Evolutionary conservation across 2,329 filamentous ascomycete genomes (phyloP), one percentile per base, ranked within the genome.

Genomic region (Nemania serpens): DNA sequence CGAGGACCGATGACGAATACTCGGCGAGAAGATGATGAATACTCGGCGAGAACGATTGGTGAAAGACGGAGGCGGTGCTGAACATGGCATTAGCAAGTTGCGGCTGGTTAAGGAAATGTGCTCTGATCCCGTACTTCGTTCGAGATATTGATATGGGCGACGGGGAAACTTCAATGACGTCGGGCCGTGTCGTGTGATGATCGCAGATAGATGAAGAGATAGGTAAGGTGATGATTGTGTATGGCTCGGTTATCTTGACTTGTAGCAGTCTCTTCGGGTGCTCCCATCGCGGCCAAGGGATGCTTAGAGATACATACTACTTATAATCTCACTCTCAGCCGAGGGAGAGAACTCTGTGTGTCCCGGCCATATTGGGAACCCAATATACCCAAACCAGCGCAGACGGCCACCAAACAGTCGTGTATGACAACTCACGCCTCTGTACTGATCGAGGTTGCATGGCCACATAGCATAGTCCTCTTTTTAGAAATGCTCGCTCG

Each of bases 401-500:
- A 65, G 66, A 64, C 66, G 68, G 68, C 64, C 61, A 63, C 42
- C 55, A 64, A 62, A 64, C 65, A 70, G 67, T 70, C 67, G 70
- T 68, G 65, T 59, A 69, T 68, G 67, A 71, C 69, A 69, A 70
- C 69, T 67, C 70, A 71, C 64, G 66, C 68, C 7, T 68, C 62
- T 68, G 68, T 72, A 61, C 63, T 68, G 64, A 69, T 71, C 72
- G 69, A 69, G 71, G 70, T 74, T 73, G 68, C 71, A 74, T 73
- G 70, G 70, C 67, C 68, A 73, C 66, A 68, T 67, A 64, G 61
- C 69, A 67, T 65, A 64, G 62, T 69, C 63, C 65, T 66, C 51
- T 60, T 68, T 69, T 69, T 68, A 68, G 69, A 68, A 66, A 68
- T 66, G 59, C 65, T 66, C 65, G 57, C 60, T 69, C 64, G 63